A percentile compares a stretch with the other conserved stretches of the same genome.
Evolutionary conservation across 2,329 filamentous ascomycete species (phyloP).

Genomic region (Hymenoscyphus fraxineus): DNA sequence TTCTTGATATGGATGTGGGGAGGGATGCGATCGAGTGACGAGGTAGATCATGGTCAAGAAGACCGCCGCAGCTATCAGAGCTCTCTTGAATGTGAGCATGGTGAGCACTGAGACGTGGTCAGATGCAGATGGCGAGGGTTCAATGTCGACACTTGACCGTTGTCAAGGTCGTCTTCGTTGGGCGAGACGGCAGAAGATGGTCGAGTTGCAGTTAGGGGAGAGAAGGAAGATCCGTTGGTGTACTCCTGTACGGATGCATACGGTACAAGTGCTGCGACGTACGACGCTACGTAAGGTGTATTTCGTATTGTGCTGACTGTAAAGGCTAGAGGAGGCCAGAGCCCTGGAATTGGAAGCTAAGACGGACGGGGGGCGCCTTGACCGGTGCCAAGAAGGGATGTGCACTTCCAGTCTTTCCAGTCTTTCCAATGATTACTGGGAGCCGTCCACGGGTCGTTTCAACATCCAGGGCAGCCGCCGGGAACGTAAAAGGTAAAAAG

Average conservation of each 20-base stretch:
- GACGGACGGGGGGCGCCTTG: background rate
- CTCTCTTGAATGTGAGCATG: constrained; percentile 79
- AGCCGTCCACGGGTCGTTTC: background rate
- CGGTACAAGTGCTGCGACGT: no score
- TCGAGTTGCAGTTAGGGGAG: background rate
- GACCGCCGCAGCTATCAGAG: constrained; percentile 66
- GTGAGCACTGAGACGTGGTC: constrained; percentile 26
- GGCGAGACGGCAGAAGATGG: background rate
- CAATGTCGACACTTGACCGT: background rate
- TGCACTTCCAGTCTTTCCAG: background rate
- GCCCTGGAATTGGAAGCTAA: background rate
- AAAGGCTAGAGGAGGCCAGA: no score
- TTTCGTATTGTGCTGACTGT: background rate
- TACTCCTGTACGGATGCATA: background rate
- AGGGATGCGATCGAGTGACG: constrained; percentile 56
- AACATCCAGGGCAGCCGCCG: background rate
- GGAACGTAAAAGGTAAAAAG: background rate
- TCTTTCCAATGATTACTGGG: background rate
- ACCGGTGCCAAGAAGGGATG: background rate
- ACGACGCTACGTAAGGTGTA: background rate
- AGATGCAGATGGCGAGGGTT: background rate
- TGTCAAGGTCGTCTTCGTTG: background rate
- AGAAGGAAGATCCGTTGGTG: background rate
- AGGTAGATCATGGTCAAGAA: constrained; percentile 68
- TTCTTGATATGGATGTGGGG: constrained; percentile 13